Evolutionary conservation across 2,329 filamentous ascomycete species (phyloP), one percentile per base, ranked within the genome.

Genomic region (Ophiostoma ips): DNA sequence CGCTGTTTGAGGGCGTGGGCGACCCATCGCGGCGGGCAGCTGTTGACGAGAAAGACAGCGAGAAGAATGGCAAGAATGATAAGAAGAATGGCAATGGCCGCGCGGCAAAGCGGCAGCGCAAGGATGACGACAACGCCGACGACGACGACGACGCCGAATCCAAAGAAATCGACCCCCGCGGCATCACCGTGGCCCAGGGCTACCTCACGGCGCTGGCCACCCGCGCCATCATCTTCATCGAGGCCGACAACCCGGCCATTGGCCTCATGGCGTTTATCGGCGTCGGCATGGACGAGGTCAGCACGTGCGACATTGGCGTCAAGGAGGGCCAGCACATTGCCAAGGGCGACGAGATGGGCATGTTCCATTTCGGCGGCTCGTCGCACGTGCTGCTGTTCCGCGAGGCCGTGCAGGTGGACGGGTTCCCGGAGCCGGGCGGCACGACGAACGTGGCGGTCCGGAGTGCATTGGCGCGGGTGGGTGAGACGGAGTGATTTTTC

Each of bases 321-420:
- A 71, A 71, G 57, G 75, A 80, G 59, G 83, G 81, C 0, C 72
- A 87, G 60, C 70, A 72, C 48, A 60, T 88, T 15, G 68, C 69
- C 48, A 87, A 87, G 68, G 84, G 84, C 1, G 75, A 87, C 5
- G 67, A 87, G 66, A 69, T 80, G 36, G 84, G 84, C 38, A 87
- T 86, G 82, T 88, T 88, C 64, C 84, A 88, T 60, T 87, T 82
- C 60, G 84, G 84, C n/a, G 84, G 84, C 0, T 81, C 75, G 7
- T 79, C 77, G 1, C 78, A 85, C 60, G 84, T 80, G 57, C 59
- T 87, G 56, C 59, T 88, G 3, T 87, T 87, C 65, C 64, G 75
- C 24, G 70, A 73, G 55, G 72, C 68, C 0, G 74, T 81, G 31
- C 66, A 69, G 49, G 53, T 78, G 0, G 61, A 66, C n/a, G 62